Conservation (phyloP, 352 stramenopile genomes). For the Phytophthora sp. region DNA sequence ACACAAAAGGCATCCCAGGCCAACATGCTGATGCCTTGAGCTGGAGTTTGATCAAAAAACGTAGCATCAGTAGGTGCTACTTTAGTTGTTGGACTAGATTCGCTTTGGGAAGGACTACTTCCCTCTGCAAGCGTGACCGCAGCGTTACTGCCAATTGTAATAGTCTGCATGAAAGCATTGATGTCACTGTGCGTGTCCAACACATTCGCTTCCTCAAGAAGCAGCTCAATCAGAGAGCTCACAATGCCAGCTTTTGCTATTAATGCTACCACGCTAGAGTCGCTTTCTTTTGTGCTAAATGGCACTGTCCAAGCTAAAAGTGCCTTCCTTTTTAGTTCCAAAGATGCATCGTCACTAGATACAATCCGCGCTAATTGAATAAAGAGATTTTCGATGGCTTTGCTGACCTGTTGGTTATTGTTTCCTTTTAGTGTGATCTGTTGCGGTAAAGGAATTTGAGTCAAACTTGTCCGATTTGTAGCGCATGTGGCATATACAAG, state of each 20-base stretch:
- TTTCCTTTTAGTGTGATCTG: background rate
- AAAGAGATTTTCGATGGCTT: slow-evolving; percentile 62
- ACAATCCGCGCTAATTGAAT: slow-evolving; percentile 50
- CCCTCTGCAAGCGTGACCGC: too few species aligned
- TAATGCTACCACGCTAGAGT: slow-evolving; percentile 6
- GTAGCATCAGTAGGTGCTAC: slow-evolving; percentile 19
- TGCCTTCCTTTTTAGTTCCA: slow-evolving; percentile 49
- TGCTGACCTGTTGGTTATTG: slow-evolving; percentile 12
- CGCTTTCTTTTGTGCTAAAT: slow-evolving; percentile 7
- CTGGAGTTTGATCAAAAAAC: slow-evolving; percentile 26
- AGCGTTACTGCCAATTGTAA: too few species aligned
- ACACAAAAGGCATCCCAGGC: slow-evolving; percentile 43
- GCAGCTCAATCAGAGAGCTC: slow-evolving; percentile 25
- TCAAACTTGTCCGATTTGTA: background rate
- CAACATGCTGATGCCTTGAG: slow-evolving; percentile 33
- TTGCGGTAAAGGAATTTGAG: background rate
- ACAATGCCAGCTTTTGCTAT: slow-evolving; percentile 40
- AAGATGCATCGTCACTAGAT: slow-evolving; percentile 40
- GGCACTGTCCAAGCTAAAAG: slow-evolving; percentile 50
- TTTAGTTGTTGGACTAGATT: slow-evolving; percentile 18
- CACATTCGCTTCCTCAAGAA: slow-evolving; percentile 32
- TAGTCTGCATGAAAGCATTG: slow-evolving; percentile 5
- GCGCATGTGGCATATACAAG: slow-evolving; percentile 23
- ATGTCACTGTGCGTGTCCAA: slow-evolving; percentile 18
- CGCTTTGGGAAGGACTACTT: background rate